These are phyloP conservation scores for Crepidotus variabilis DNA, from an alignment of 768 basidiomycete species.

Conservation along the genomic window DNA sequence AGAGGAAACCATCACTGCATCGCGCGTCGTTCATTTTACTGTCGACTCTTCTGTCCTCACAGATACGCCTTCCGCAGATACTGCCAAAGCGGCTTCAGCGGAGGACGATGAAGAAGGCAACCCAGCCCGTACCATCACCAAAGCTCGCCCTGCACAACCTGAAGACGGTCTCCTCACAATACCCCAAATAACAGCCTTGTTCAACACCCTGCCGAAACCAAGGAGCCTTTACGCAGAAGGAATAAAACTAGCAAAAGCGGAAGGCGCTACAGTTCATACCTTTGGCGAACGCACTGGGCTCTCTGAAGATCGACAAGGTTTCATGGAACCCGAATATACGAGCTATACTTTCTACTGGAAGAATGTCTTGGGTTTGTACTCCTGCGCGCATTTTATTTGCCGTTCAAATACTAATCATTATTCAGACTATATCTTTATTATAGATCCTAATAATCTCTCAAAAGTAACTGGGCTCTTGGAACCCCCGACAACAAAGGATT, in stretches of 20 bases:
- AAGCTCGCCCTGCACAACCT: slow-evolving; percentile 55
- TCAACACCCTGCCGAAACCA: slow-evolving; percentile 31
- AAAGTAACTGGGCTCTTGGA: slow-evolving; percentile 52
- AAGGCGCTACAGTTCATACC: slow-evolving; percentile 25
- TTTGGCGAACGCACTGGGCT: slow-evolving; percentile 50
- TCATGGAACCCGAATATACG: slow-evolving; percentile 79
- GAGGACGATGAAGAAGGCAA: slow-evolving; percentile 54
- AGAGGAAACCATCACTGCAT: slow-evolving; percentile 45
- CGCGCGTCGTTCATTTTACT: slow-evolving; percentile 70
- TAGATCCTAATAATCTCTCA: slow-evolving; percentile 39
- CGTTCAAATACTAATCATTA: background rate
- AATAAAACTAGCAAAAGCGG: slow-evolving; percentile 20
- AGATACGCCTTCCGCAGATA: slow-evolving; percentile 7
- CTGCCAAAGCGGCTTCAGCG: slow-evolving; percentile 20
- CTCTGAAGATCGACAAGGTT: slow-evolving; percentile 43
- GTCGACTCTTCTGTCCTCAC: slow-evolving; percentile 55
- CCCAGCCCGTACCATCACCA: slow-evolving; percentile 70
- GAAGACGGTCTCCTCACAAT: slow-evolving; percentile 69
- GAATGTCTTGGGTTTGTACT: slow-evolving; percentile 63
- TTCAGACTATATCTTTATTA: slow-evolving; percentile 87
- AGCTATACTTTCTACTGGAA: slow-evolving; percentile 90
- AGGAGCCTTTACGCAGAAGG: slow-evolving; percentile 72
- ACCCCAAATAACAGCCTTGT: slow-evolving; percentile 52
- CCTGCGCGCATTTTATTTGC: background rate
- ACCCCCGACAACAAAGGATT: slow-evolving; percentile 53